Conservation (phyloP, 352 stramenopile genomes). For the Plasmopara halstedii region DNA sequence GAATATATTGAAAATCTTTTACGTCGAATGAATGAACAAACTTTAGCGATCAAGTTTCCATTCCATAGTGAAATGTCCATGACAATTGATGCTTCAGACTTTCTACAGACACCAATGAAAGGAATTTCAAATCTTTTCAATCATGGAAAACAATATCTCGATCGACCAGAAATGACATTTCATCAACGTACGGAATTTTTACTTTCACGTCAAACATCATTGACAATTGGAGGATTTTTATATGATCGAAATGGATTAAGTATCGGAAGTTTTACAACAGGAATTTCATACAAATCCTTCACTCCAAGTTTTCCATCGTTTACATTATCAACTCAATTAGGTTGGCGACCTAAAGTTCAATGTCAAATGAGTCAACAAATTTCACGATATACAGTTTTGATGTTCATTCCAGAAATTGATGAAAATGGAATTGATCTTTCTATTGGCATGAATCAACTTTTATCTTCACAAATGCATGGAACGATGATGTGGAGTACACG, state of each 20-base stretch:
- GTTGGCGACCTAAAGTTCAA: conserved; percentile 70
- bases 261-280: conserved; percentile 63
- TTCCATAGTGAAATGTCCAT: conserved; percentile 79
- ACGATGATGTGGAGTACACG: conserved; percentile 78
- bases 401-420: conserved; percentile 67
- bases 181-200: conserved; percentile 68
- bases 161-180: conserved; percentile 74
- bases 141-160: conserved; percentile 37
- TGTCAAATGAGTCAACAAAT: conserved; percentile 69
- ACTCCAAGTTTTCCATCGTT: conserved; percentile 55
- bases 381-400: conserved; percentile 58
- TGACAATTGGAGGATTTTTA: conserved; percentile 76
- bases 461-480: conserved; percentile 52
- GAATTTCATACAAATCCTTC: conserved; percentile 56
- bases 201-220: conserved; percentile 40
- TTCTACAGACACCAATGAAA: conserved; percentile 56
- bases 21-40: conserved; percentile 56
- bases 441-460: conserved; percentile 58
- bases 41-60: conserved; percentile 66
- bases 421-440: conserved; percentile 66
- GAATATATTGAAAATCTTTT: conserved; percentile 48
- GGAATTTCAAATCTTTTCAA: conserved; percentile 41
- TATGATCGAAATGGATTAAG: conserved; percentile 70
- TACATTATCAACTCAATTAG: conserved; percentile 57
- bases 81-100: conserved; percentile 68